A percentile compares a stretch with the other conserved stretches of the same genome.
These are phyloP conservation scores for Oryza longistaminata DNA, from an alignment of 176 grass and related monocot species.

Conservation along the genomic window DNA sequence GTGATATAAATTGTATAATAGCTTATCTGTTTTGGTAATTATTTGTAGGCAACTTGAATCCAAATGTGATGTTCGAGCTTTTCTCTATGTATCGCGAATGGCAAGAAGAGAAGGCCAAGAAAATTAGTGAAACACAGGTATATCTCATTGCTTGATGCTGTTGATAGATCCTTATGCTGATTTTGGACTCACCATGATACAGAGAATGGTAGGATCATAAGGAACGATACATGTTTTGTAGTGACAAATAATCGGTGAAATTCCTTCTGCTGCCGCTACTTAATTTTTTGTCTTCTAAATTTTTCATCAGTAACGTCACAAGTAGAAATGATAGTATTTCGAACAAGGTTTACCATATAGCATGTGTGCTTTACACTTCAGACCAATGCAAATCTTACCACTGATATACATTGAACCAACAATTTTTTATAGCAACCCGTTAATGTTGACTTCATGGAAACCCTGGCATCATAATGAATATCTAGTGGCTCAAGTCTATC, in stretches of 20 bases:
- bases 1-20: not conserved
- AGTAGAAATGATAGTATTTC: not conserved
- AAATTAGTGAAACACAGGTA: slow-evolving; percentile 78
- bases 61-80: slow-evolving; percentile 74
- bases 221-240: not conserved
- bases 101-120: slow-evolving; percentile 85
- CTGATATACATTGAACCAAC: slow-evolving; percentile 6
- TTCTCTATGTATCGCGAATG: slow-evolving; percentile 79
- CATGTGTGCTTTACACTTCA: not conserved
- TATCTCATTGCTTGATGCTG: not conserved
- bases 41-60: slow-evolving; percentile 61
- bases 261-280: not conserved
- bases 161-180: slow-evolving; percentile 1
- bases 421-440: not conserved
- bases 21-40: slow-evolving; percentile 25
- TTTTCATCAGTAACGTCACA: not conserved
- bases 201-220: not conserved
- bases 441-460: not conserved
- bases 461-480: not conserved
- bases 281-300: not conserved
- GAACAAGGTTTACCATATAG: not conserved
- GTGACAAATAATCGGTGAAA: not conserved
- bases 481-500: not conserved
- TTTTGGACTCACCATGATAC: not conserved
- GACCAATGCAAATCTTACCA: not conserved